Evolutionary conservation across 139 green algal species (phyloP).

Genomic region (Tetraselmis striata): DNA sequence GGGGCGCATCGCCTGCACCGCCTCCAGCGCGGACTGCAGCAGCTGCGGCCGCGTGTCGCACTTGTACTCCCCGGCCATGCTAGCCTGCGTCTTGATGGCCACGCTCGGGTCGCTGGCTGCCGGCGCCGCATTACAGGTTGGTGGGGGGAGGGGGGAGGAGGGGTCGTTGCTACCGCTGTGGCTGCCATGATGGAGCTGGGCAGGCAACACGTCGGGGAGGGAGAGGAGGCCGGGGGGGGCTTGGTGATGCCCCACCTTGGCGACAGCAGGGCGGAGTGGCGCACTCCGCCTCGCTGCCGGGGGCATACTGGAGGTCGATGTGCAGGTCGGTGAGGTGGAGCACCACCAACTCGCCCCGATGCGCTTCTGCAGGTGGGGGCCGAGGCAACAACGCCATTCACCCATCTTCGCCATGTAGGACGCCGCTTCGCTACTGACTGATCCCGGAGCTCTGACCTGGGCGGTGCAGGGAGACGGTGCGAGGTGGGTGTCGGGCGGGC

Average conservation of each 20-base stretch:
- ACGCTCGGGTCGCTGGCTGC: neutral
- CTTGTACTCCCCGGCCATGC: neutral
- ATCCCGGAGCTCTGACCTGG: too few relatives aligned
- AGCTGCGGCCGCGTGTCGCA: conserved; percentile 6
- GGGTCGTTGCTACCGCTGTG: too few relatives aligned
- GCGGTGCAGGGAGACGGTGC: too few relatives aligned
- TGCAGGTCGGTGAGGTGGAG: conserved; percentile 12
- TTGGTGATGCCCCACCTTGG: neutral
- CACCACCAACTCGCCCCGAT: neutral
- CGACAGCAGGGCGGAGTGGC: neutral
- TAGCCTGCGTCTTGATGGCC: neutral
- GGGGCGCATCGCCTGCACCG: neutral
- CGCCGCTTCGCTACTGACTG: too few relatives aligned
- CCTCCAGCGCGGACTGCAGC: conserved; percentile 6
- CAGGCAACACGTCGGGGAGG: neutral
- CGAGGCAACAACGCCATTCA: too few relatives aligned
- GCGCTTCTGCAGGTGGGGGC: neutral
- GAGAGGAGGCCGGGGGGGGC: neutral
- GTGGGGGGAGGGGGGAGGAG: neutral
- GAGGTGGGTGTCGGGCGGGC: too few relatives aligned
- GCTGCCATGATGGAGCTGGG: neutral
- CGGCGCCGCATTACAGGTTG: neutral
- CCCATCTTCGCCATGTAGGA: too few relatives aligned
- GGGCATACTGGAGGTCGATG: conserved; percentile 5
- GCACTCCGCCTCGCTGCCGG: neutral